These are phyloP conservation scores for Phytophthora tubulina DNA, from an alignment of 352 stramenopile species.

Conservation along the genomic window DNA sequence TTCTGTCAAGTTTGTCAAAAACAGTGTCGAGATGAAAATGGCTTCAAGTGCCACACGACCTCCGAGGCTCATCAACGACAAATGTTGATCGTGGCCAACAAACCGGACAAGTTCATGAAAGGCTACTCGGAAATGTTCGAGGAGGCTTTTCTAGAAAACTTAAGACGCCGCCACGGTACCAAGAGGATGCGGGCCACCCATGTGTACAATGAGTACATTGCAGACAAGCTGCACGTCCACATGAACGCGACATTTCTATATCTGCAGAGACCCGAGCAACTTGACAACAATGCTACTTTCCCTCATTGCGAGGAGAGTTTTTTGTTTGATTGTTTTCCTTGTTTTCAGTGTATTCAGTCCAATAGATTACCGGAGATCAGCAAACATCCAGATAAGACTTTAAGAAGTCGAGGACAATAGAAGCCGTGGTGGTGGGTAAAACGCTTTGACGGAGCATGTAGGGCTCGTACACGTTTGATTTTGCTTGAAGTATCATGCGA, in stretches of 20 bases:
- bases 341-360: too few species aligned
- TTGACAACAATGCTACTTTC: too few species aligned
- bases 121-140: constrained; percentile 96
- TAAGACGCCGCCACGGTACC: constrained; percentile 95
- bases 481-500: too few species aligned
- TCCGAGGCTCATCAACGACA: constrained; percentile 98
- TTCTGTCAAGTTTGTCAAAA: constrained; percentile 99
- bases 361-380: too few species aligned
- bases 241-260: constrained; percentile 99
- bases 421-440: too few species aligned
- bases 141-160: constrained; percentile 94
- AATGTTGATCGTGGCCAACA: constrained; percentile 98
- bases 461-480: too few species aligned
- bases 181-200: constrained; percentile 97
- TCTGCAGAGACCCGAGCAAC: too few species aligned
- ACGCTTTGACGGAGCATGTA: too few species aligned
- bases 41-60: constrained; percentile 99
- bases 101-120: constrained; percentile 95
- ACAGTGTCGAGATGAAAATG: constrained; percentile 99
- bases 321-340: too few species aligned
- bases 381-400: too few species aligned
- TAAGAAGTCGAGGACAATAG: too few species aligned
- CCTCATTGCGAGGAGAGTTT: too few species aligned
- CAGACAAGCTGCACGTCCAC: constrained; percentile 98
- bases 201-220: constrained; percentile 99